Evolutionary conservation across 345 rosid species (phyloP).

Genomic region (Dovyalis caffra): DNA sequence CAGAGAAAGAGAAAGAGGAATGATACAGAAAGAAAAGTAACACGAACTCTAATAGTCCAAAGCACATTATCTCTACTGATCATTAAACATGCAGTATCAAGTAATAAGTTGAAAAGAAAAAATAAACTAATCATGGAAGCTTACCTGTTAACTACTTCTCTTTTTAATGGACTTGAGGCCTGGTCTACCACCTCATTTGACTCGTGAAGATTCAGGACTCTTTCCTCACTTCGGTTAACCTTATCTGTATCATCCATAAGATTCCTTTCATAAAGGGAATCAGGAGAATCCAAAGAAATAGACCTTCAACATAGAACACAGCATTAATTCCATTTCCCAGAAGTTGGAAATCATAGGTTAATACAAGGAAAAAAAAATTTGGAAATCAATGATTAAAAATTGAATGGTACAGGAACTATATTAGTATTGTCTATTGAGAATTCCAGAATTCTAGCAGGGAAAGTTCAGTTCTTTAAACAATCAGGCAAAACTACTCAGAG

Average conservation of each 20-base stretch:
- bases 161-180: conserved; percentile 42
- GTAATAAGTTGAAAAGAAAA: background rate
- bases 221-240: conserved; percentile 29
- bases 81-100: background rate
- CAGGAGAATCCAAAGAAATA: conserved; percentile 27
- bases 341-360: conserved; percentile 2
- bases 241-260: conserved; percentile 25
- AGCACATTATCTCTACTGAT: background rate
- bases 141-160: conserved; percentile 46
- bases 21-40: background rate
- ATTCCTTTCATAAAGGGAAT: conserved; percentile 22
- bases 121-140: background rate
- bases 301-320: conserved; percentile 25
- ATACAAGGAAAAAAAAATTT: background rate
- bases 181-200: conserved; percentile 34
- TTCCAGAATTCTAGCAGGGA: background rate
- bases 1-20: background rate
- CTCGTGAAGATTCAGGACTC: conserved; percentile 35
- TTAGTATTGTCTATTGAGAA: background rate
- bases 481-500: background rate
- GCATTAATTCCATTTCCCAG: conserved; percentile 9
- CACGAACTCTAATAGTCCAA: background rate
- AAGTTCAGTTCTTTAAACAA: background rate
- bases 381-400: background rate
- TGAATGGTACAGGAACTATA: background rate